phyloP scores from a whole-genome alignment of 169 alveolate species.

The Plasmodium berghei region DNA sequence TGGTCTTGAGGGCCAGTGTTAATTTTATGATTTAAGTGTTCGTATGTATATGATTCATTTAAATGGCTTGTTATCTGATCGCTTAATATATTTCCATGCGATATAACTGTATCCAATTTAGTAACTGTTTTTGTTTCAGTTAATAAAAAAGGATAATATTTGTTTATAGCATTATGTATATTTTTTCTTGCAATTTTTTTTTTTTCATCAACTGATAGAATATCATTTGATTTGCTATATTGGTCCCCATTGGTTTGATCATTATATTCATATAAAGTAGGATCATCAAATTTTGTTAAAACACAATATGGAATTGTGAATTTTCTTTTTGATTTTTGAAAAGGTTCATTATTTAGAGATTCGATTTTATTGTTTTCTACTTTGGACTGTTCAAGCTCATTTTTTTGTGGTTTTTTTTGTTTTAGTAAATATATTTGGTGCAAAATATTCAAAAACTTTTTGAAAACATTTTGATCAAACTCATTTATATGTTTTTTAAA shows the following conservation, averaged over 20 bases:
- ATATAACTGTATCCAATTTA: constrained; percentile 15
- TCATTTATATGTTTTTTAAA: constrained; percentile 31
- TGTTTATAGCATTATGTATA: constrained; percentile 34
- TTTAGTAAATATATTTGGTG: constrained; percentile 47
- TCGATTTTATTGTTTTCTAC: constrained; percentile 7
- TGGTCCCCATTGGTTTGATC: background rate
- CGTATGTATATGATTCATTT: too few species aligned
- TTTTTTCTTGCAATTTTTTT: constrained; percentile 38
- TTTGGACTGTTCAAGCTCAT: background rate
- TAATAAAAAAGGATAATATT: constrained; percentile 59
- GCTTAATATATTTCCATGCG: constrained; percentile 63
- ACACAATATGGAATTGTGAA: background rate
- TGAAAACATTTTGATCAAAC: constrained; percentile 10
- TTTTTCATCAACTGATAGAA: background rate
- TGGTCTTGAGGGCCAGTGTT: background rate
- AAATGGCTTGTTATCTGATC: background rate
- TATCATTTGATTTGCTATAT: background rate
- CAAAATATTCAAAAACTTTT: constrained; percentile 17
- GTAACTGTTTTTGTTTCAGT: constrained; percentile 49
- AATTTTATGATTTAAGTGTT: too few species aligned
- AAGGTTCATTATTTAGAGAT: background rate
- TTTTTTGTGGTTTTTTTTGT: constrained; percentile 3
- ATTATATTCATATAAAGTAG: too few species aligned
- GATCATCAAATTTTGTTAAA: background rate
- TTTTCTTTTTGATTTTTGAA: background rate